phyloP scores from a whole-genome alignment of 345 rosid species.

The Populus euphratica region DNA sequence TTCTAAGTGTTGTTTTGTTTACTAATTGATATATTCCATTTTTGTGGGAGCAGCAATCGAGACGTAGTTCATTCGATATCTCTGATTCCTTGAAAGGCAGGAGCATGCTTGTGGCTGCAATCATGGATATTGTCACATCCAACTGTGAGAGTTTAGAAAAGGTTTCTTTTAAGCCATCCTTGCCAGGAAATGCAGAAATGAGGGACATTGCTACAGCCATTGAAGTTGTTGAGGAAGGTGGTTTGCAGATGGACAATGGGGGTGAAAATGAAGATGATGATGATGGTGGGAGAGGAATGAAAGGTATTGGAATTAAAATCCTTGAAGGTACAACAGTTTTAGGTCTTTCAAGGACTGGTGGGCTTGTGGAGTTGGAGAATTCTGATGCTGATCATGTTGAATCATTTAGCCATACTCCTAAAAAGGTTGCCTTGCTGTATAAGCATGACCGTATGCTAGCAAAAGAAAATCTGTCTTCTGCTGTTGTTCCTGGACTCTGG shows the following conservation, averaged over 20 bases:
- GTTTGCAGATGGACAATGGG: constrained; percentile 65
- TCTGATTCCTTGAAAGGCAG: constrained; percentile 99
- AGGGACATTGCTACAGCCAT: constrained; percentile 88
- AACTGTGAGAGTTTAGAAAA: constrained; percentile 62
- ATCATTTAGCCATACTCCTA: constrained; percentile 32
- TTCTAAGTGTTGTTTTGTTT: constrained; percentile 43
- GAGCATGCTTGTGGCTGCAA: constrained; percentile 99
- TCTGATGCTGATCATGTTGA: constrained; percentile 33
- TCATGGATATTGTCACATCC: constrained; percentile 95
- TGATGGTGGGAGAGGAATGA: constrained; percentile 66
- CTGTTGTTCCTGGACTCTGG: constrained; percentile 98
- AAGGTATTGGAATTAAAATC: constrained; percentile 88
- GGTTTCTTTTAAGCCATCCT: constrained; percentile 48
- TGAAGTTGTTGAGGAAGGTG: constrained; percentile 93
- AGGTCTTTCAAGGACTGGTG: constrained; percentile 69
- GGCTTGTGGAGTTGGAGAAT: constrained; percentile 44
- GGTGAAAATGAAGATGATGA: constrained; percentile 57
- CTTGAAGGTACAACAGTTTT: constrained; percentile 86
- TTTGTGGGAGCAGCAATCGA: constrained; percentile 93
- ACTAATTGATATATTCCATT: constrained; percentile 66
- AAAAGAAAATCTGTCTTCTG: constrained; percentile 58
- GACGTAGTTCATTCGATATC: constrained; percentile 93
- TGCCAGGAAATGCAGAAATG: constrained; percentile 72
- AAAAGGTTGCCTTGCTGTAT: constrained; percentile 45
- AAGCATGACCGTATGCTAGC: constrained; percentile 49